Conservation (phyloP, 2,329 filamentous ascomycete species). For the Botrytis fabae region DNA sequence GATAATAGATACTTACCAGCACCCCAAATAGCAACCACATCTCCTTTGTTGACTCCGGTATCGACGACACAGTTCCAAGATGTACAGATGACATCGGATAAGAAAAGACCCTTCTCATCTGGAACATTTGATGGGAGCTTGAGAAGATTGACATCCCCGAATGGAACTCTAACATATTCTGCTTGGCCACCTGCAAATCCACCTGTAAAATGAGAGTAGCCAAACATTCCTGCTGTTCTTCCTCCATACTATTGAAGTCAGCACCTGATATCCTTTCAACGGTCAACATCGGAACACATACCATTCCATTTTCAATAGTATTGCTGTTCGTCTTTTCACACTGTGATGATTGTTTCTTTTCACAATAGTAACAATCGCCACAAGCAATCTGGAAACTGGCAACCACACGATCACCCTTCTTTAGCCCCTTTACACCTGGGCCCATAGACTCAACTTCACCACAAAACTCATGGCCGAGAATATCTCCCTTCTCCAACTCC, state of each 20-base stretch:
- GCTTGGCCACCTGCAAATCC: slow-evolving; percentile 87
- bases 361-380: slow-evolving; percentile 73
- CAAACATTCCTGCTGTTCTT: slow-evolving; percentile 71
- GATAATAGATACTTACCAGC: slow-evolving; percentile 48
- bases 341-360: slow-evolving; percentile 74
- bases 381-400: slow-evolving; percentile 84
- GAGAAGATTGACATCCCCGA: slow-evolving; percentile 77
- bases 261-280: neutral
- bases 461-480: slow-evolving; percentile 56
- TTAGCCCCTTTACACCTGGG: slow-evolving; percentile 52
- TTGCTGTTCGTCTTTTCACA: slow-evolving; percentile 81
- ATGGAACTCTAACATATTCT: slow-evolving; percentile 81
- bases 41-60: slow-evolving; percentile 74
- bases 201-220: slow-evolving; percentile 77
- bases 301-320: slow-evolving; percentile 66
- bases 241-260: slow-evolving; percentile 60
- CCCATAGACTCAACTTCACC: slow-evolving; percentile 52
- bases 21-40: slow-evolving; percentile 82
- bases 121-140: slow-evolving; percentile 76
- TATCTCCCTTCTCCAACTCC: slow-evolving; percentile 52
- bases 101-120: slow-evolving; percentile 76
- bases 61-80: slow-evolving; percentile 82
- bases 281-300: slow-evolving; percentile 22
- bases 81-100: slow-evolving; percentile 79
- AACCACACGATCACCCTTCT: slow-evolving; percentile 70